Conservation (phyloP, 2,329 filamentous ascomycete genomes). For the Macrophomina tecta region DNA sequence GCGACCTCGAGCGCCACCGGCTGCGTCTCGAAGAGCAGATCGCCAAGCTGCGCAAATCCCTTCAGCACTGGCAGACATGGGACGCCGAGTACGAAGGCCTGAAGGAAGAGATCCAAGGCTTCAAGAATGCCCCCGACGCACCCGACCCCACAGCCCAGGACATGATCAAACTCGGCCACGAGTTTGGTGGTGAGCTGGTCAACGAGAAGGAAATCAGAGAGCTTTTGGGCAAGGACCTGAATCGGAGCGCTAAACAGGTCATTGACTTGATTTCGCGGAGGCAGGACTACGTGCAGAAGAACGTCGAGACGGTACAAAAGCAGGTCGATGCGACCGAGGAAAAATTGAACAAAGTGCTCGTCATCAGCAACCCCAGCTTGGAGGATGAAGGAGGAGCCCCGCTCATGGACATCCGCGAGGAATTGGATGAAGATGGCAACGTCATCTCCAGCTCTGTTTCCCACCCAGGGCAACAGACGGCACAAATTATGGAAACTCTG, state of each 20-base stretch:
- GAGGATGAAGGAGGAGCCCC: constrained; percentile 74
- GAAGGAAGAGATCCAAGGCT: constrained; percentile 75
- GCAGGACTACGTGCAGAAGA: constrained; percentile 88
- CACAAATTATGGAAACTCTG: constrained; percentile 73
- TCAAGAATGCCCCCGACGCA: constrained; percentile 43
- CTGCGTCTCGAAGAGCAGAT: constrained; percentile 78
- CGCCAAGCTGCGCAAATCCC: constrained; percentile 72
- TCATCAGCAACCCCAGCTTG: constrained; percentile 65
- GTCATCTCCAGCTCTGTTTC: constrained; percentile 64
- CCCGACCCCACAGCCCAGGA: constrained; percentile 33
- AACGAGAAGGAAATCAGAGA: constrained; percentile 65
- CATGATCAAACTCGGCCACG: constrained; percentile 56
- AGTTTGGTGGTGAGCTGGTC: constrained; percentile 69
- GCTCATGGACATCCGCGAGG: constrained; percentile 88
- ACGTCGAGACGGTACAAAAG: constrained; percentile 75
- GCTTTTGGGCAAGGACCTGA: constrained; percentile 54
- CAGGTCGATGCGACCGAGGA: constrained; percentile 73
- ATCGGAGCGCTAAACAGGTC: constrained; percentile 67
- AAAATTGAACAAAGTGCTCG: constrained; percentile 68
- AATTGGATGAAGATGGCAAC: constrained; percentile 89
- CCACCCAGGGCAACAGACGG: constrained; percentile 69
- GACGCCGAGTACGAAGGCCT: constrained; percentile 91
- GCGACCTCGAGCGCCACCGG: constrained; percentile 76
- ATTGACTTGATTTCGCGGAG: constrained; percentile 72
- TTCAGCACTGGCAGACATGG: constrained; percentile 89